Base-by-base conservation (phyloP, 2,329 filamentous ascomycete species). In the Fusarium palustre region DNA sequence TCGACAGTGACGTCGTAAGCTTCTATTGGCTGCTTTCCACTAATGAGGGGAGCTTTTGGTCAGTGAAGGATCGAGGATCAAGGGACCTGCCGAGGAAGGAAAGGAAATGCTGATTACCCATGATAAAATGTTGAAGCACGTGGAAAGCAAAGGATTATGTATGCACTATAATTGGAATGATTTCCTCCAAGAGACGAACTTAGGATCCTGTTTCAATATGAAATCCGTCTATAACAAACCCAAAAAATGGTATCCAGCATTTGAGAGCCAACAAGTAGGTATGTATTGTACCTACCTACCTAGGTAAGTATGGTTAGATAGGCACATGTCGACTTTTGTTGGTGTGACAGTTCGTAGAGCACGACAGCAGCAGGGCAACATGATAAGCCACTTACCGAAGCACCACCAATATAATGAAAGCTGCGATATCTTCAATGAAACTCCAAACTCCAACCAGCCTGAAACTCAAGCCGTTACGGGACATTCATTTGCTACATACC, bases 1-100 rank as follows among this genome's bases (percentile, higher is more conserved):
- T 41, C 38, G 46, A 38, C 46, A 50, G 66, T 69, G 66, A 69
- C 66, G 66, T 69, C 66, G 56, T 55, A 55, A 47, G 54, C 24
- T 66, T 38, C 45, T 42, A 69, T 69, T 69, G 66, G 66, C 38
- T 47, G 20, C 10, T 45, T 41, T 47, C 18, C 11, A 39, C 24
- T 52, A n/a, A 28, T 41, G 34, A 52, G 48, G 48, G 48, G 48
- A 52, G 33, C 22, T 41, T 50, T 52, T 52, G 24, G 34, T 18
- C 33, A 52, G 48, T 52, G 48, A 50, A 50, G 33, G 33, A 39
- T 25, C 15, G 25, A 16, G 58, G 58, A 64, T 46, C 39, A 41
- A 49, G 42, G 22, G 47, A 66, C 39, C 55, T 60, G 33, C 56
- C 63, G 62, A 62, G 63, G 62, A 36, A 48, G 55, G 30, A 30